Evolutionary conservation across 257 asterid genomes (phyloP).

Genomic region (Plectranthus barbatus): DNA sequence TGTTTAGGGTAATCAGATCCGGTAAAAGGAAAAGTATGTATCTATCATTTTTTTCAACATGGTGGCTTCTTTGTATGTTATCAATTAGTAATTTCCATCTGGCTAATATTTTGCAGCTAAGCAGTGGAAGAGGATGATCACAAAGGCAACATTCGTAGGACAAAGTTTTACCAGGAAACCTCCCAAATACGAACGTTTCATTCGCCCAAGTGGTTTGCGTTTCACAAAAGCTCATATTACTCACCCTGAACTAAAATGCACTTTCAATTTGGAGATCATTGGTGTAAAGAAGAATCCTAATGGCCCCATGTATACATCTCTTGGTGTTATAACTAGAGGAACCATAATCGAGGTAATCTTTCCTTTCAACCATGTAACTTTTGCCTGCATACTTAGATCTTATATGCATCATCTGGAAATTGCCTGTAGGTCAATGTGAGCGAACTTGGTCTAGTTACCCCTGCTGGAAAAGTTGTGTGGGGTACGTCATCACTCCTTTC

Average conservation of each 20-base stretch:
- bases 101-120: conserved; percentile 48
- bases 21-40: conserved; percentile 93
- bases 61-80: background rate
- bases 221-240: conserved; percentile 93
- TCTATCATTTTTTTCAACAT: background rate
- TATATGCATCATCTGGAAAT: background rate
- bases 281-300: conserved; percentile 96
- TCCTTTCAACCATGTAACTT: background rate
- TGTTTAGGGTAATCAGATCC: conserved; percentile 89
- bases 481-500: conserved; percentile 34
- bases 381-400: background rate
- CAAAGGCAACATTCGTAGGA: conserved; percentile 92
- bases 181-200: conserved; percentile 93
- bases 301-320: conserved; percentile 92
- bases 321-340: conserved; percentile 88
- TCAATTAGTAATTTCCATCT: background rate
- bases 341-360: conserved; percentile 76
- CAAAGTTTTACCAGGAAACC: conserved; percentile 93
- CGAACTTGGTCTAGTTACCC: conserved; percentile 94
- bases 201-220: conserved; percentile 85
- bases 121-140: conserved; percentile 99
- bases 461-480: conserved; percentile 98
- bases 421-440: conserved; percentile 68
- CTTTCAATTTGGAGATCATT: conserved; percentile 85
- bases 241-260: conserved; percentile 93